Conservation (phyloP, 495 filamentous ascomycete species). For the Aspergillus leporis region DNA sequence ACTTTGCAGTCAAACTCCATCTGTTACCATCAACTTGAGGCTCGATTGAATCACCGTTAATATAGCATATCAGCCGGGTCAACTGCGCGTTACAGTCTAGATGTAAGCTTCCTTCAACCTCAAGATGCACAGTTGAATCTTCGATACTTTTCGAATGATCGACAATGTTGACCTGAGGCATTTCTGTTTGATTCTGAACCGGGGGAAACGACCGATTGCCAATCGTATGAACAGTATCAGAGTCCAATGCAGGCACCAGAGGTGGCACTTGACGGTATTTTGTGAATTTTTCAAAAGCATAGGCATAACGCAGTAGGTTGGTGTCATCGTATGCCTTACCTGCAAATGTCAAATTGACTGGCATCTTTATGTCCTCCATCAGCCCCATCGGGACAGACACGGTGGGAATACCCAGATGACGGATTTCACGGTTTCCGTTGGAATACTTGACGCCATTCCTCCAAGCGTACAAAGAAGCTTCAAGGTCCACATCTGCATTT, state of each 20-base stretch:
- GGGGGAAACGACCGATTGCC: background rate
- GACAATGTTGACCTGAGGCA: conserved; percentile 20
- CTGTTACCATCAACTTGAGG: conserved; percentile 10
- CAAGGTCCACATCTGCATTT: conserved; percentile 28
- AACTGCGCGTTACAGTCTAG: conserved; percentile 5
- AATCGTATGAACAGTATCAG: conserved; percentile 22
- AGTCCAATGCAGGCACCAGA: conserved; percentile 27
- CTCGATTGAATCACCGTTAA: conserved; percentile 32
- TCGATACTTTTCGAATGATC: conserved; percentile 23
- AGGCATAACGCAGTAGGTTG: conserved; percentile 30
- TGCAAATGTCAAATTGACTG: conserved; percentile 39
- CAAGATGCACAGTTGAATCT: conserved; percentile 22
- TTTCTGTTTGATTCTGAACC: background rate
- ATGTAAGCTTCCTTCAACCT: conserved; percentile 19
- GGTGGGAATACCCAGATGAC: conserved; percentile 38
- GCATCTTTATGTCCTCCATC: conserved; percentile 38
- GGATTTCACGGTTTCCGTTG: conserved; percentile 36
- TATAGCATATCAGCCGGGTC: conserved; percentile 19
- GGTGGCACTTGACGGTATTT: conserved; percentile 26
- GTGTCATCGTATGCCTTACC: conserved; percentile 37
- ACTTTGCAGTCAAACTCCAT: conserved; percentile 25
- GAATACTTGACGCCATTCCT: conserved; percentile 40
- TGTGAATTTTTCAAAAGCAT: conserved; percentile 32
- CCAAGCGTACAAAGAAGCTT: conserved; percentile 32
- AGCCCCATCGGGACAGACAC: conserved; percentile 41